Evolutionary conservation across 345 rosid genomes (phyloP), one percentile per base, ranked within the genome.

Genomic region (Barbarea vulgaris): DNA sequence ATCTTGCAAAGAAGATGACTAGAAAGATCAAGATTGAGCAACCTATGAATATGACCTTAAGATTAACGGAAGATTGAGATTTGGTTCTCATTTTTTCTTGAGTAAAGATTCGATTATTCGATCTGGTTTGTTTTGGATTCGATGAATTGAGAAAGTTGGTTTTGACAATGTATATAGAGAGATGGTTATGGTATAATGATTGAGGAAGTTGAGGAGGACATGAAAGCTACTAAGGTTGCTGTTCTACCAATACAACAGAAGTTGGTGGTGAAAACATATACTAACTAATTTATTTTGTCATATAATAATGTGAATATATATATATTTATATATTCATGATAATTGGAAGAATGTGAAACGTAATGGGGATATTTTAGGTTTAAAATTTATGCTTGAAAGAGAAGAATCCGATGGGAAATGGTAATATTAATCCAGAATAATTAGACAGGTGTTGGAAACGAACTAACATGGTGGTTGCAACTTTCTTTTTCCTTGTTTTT

Each of bases 211-310:
- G 81, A 77, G 73, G 81, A 50, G 31, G 73, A 78, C 77, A 66
- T 66, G 77, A 65, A 59, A 78, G 81, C 81, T 78, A 72, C 81
- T 78, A 72, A 66, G 81, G 73, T 77, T 77, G 81, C 57, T 72
- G 81, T 66, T 72, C 63, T 65, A 59, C 63, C 50, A 72, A 78
- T 65, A 58, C 77, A 78, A 65, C 64, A 58, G 55, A 73, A 72
- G 69, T 72, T 66, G 77, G 81, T 71, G 63, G 48, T 64, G 77
- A 66, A 65, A 48, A 30, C 70, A 58, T 58, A 56, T 57, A 10
- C 80, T 70, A 77, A 69, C 67, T 56, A 77, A 55, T 36, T 36
- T 70, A 3, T 46, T 47, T 24, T 48, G 5, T n/a, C 36, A 48
- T 69, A 31, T 69, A 8, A 53, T 69, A 60, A 52, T 52, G 69